Evolutionary conservation across 1,139 yeast genomes (phyloP).

Genomic region (Citeromyces hawaiiensis): DNA sequence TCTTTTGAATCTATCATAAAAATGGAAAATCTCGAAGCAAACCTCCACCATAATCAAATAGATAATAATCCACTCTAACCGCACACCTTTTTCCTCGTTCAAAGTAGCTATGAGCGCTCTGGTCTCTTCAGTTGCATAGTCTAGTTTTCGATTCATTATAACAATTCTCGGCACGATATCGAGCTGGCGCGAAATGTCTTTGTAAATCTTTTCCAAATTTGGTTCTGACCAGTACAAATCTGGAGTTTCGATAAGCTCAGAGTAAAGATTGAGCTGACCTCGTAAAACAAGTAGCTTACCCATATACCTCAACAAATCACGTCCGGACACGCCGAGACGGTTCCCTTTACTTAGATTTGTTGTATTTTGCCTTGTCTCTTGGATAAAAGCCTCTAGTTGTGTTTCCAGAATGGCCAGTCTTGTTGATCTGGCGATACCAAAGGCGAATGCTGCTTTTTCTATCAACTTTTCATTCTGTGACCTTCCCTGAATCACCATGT

Average conservation of each 20-base stretch:
- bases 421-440: constrained; percentile 79
- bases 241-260: constrained; percentile 87
- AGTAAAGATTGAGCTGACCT: constrained; percentile 71
- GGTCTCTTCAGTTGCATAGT: constrained; percentile 83
- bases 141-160: constrained; percentile 71
- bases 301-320: constrained; percentile 54
- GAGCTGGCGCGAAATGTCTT: constrained; percentile 52
- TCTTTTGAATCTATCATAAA: constrained; percentile 23
- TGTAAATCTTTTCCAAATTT: constrained; percentile 60
- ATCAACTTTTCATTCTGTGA: constrained; percentile 33
- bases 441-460: constrained; percentile 82
- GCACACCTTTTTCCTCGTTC: constrained; percentile 62
- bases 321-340: constrained; percentile 40
- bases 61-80: constrained; percentile 82
- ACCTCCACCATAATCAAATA: constrained; percentile 76
- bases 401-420: constrained; percentile 69
- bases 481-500: constrained; percentile 45
- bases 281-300: constrained; percentile 65
- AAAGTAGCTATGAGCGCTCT: constrained; percentile 63
- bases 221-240: constrained; percentile 93
- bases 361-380: constrained; percentile 48
- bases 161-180: constrained; percentile 70
- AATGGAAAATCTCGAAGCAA: constrained; percentile 60
- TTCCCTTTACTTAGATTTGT: constrained; percentile 54
- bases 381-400: constrained; percentile 54